Evolutionary conservation across 768 basidiomycete species (phyloP), one percentile per base, ranked within the genome.

Genomic region (Auricularia sp.): DNA sequence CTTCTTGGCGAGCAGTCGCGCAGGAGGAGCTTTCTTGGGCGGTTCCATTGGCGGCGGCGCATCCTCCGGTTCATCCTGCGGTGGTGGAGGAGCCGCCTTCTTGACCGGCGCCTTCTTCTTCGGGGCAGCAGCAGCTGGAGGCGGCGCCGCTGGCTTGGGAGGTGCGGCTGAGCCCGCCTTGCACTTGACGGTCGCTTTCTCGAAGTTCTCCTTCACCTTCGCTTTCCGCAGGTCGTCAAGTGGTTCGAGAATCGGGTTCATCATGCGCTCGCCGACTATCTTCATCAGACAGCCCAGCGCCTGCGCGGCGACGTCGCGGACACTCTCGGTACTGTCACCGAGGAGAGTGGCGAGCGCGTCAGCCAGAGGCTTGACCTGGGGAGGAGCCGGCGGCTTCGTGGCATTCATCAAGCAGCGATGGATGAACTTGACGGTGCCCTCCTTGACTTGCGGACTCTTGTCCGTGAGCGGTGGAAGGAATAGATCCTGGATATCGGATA

Each of bases 391-490:
- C 1, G 94, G 85, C 2, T 80, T 77, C 8, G 83, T 82, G 1
- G 94, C 91, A 1, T 81, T 81, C 2, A 85, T 78, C 59, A 99
- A 83, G 71, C 85, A 90, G 62, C 96, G 84, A 21, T 82, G 83
- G 34, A 98, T 78, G 71, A 96, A 97, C 71, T 91, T 91, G 68
- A 96, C 77, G 0, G 94, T 88, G 5, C 92, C 90, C 75, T 96
- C 93, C 71, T 97, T 96, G 36, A 97, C 91, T 75, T 97, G 94
- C 1, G 97, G 97, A 71, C 98, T 99, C 78, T 98, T 99, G 64
- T 87, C 87, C 68, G 85, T 85, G 18, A 96, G 77, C 0, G 88
- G 83, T 3, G 85, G 81, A 47, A 90, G 80, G 54, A 96, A 78
- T 73, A 98, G 93, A 14, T 92, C 87, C 63, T 92, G 79, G 54